Base-by-base conservation (phyloP, 164 flowering plant genomes). In the Chimonanthus salicifolius region DNA sequence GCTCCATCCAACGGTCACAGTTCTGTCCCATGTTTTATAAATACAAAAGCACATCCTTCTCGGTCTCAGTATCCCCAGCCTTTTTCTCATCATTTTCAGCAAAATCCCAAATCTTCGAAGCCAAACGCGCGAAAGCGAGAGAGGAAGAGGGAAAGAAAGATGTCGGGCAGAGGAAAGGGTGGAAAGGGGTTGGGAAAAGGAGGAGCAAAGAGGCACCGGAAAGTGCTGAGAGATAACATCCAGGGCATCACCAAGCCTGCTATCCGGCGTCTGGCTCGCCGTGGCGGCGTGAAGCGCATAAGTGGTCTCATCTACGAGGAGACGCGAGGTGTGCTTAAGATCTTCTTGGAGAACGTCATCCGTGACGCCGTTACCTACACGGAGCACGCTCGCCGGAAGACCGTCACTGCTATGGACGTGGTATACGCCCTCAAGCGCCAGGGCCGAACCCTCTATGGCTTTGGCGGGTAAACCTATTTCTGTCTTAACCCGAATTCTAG, bases 231-330 rank as follows among this genome's bases (percentile, higher is more conserved):
- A 33, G 33, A 33, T 33, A 33, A 33, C 33, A 33, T 33, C 33
- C 33, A 33, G 33, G 33, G 33, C 33, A 33, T 33, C 1, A 33
- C 33, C 33, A 33, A 33, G 33, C 33, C 72, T 20, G 72, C 72
- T 11, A 70, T 70, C 47, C 72, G 72, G 6, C 72, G 72, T 21
- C n/a, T 70, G 72, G 72, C 72, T 21, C 72, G 72, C 16, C 62
- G 72, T 51, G 72, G 72, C 11, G 72, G 72, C 9, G 72, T 70
- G 43, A 70, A 70, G 72, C 62, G 72, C 13, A 70, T 70, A 48
- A 70, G 72, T 9, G 72, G 72, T 20, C 72, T 70, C 63, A 70
- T 70, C 72, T 70, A 70, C 64, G 72, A 70, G 20, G 72, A 70
- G 49, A 70, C 72, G 5, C 8, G 72, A 33, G 72, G 72, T 43